A percentile compares a stretch with the other conserved stretches of the same genome.
These are phyloP conservation scores for Talaromyces sp. DNA, from an alignment of 2,329 filamentous ascomycete genomes.

Conservation along the genomic window DNA sequence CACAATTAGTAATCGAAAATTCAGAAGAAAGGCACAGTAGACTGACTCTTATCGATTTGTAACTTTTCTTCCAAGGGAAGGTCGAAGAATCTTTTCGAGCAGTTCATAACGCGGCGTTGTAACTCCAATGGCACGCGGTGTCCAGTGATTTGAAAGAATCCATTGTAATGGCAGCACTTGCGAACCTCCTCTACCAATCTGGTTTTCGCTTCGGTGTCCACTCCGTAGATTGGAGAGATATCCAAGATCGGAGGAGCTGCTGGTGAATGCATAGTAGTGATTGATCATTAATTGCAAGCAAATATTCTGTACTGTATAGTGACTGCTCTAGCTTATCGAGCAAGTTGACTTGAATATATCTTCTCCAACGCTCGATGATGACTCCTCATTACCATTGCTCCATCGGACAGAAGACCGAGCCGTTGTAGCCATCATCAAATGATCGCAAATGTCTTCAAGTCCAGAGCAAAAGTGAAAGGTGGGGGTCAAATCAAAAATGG, in stretches of 20 bases:
- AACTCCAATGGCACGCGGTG: slow-evolving; percentile 44
- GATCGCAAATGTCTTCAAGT: neutral
- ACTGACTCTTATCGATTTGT: slow-evolving; percentile 36
- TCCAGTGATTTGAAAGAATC: slow-evolving; percentile 52
- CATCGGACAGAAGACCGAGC: slow-evolving; percentile 26
- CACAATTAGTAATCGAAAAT: neutral
- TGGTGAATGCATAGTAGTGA: slow-evolving; percentile 23
- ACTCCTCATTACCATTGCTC: neutral
- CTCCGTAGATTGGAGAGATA: slow-evolving; percentile 36
- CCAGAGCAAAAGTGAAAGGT: slow-evolving; percentile 1
- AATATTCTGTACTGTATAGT: slow-evolving; percentile 6
- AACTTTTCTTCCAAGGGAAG: slow-evolving; percentile 47
- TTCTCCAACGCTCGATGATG: neutral
- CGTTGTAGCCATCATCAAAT: slow-evolving; percentile 12
- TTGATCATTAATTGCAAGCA: slow-evolving; percentile 6
- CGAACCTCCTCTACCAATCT: slow-evolving; percentile 30
- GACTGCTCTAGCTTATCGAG: slow-evolving; percentile 16
- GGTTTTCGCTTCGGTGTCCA: slow-evolving; percentile 31
- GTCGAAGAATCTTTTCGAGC: slow-evolving; percentile 46
- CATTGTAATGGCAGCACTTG: slow-evolving; percentile 34
- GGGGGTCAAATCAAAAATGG: slow-evolving; percentile 26
- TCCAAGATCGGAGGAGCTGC: slow-evolving; percentile 38
- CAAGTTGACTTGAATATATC: slow-evolving; percentile 14
- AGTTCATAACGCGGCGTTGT: slow-evolving; percentile 42
- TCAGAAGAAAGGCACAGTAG: neutral